These are phyloP conservation scores for Pythium periplocum DNA, from an alignment of 352 stramenopile genomes.

Conservation along the genomic window DNA sequence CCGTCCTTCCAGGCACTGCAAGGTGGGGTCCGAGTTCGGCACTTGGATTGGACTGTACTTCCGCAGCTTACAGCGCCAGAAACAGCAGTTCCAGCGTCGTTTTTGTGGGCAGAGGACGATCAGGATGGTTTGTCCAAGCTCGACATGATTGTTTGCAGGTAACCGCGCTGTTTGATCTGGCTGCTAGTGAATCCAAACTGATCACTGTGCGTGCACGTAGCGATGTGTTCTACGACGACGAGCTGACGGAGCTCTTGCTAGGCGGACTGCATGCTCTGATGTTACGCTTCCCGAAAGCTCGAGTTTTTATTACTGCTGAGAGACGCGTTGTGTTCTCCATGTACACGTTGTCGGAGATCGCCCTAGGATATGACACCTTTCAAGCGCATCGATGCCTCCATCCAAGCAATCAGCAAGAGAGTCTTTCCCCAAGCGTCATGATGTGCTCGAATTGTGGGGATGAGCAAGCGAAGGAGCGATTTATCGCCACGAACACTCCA, in stretches of 20 bases:
- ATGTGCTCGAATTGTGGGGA: no score
- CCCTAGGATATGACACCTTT: conserved; percentile 55
- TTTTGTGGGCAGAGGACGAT: conserved; percentile 25
- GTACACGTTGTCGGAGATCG: conserved; percentile 34
- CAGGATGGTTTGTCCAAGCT: conserved; percentile 9
- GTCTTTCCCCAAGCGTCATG: no score
- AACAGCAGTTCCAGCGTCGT: conserved; percentile 4
- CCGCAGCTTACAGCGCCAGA: background rate
- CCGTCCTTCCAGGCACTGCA: background rate
- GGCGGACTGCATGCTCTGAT: conserved; percentile 32
- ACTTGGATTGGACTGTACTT: conserved; percentile 21
- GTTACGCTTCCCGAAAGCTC: conserved; percentile 16
- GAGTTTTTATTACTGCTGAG: conserved; percentile 34
- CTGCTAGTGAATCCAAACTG: background rate
- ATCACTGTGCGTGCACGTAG: conserved; percentile 14
- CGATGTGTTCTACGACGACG: conserved; percentile 67
- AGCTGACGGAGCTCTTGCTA: conserved; percentile 34
- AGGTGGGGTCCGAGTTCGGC: conserved; percentile 19
- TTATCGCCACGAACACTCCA: conserved; percentile 22
- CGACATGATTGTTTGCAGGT: background rate
- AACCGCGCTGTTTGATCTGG: background rate
- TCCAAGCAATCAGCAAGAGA: background rate
- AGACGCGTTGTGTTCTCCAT: conserved; percentile 55
- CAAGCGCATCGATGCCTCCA: conserved; percentile 34
- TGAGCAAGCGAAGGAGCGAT: conserved; percentile 8